Conservation (phyloP, 768 basidiomycete species). For the Sporobolomyces roseus region DNA sequence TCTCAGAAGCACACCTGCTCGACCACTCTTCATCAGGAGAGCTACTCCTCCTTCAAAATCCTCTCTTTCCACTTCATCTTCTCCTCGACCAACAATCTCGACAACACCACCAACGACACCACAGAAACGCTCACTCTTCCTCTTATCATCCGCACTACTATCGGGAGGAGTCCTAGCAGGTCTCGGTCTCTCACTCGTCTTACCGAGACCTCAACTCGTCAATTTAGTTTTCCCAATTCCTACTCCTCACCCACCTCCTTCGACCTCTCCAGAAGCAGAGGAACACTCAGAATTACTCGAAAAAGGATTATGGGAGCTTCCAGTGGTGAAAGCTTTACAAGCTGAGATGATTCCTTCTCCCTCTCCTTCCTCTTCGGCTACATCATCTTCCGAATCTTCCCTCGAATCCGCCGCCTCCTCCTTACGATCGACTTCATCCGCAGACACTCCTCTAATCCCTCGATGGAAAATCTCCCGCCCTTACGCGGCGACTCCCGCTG, state of each 20-base stretch:
- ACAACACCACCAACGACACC: background rate
- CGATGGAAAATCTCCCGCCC: slow-evolving; percentile 62
- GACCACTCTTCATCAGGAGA: background rate
- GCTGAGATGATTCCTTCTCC: slow-evolving; percentile 45
- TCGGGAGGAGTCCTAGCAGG: slow-evolving; percentile 30
- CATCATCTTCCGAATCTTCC: slow-evolving; percentile 9
- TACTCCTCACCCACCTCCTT: slow-evolving; percentile 67
- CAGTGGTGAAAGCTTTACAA: slow-evolving; percentile 59
- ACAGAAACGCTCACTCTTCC: slow-evolving; percentile 21
- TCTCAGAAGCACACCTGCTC: background rate
- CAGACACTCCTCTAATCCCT: slow-evolving; percentile 49
- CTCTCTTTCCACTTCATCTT: background rate
- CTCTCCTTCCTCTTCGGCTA: background rate
- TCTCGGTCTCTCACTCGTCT: slow-evolving; percentile 20
- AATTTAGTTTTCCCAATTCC: slow-evolving; percentile 70
- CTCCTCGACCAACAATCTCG: background rate
- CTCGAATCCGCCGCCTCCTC: slow-evolving; percentile 51
- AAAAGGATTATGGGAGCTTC: slow-evolving; percentile 62
- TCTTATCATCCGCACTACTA: slow-evolving; percentile 28
- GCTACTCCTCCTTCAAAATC: background rate
- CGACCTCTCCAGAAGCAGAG: slow-evolving; percentile 59
- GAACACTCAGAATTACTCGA: slow-evolving; percentile 64
- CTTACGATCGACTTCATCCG: background rate
- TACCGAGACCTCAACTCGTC: slow-evolving; percentile 59
- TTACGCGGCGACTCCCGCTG: slow-evolving; percentile 64